These are phyloP conservation scores for Yamadazyma atmosphaerica DNA, from an alignment of 1,139 yeast genomes.

Conservation along the genomic window DNA sequence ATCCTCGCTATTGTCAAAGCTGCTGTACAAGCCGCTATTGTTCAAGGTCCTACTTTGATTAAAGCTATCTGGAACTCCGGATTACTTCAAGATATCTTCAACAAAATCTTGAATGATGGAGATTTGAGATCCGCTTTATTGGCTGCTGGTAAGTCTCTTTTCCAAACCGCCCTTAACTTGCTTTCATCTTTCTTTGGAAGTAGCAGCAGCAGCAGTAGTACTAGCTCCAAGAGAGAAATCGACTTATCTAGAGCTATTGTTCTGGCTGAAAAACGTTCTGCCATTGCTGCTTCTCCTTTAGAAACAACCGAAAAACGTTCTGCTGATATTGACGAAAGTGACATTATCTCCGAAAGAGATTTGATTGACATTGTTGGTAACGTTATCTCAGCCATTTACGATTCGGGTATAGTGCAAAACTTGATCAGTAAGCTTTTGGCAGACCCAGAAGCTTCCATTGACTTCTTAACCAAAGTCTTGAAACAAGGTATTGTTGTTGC, in stretches of 20 bases:
- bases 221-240: conserved; percentile 16
- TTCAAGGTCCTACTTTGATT: conserved; percentile 45
- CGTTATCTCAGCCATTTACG: conserved; percentile 30
- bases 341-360: conserved; percentile 41
- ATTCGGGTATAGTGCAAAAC: conserved; percentile 36
- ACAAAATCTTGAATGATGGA: conserved; percentile 32
- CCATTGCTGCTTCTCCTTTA: conserved; percentile 3
- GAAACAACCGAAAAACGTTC: conserved; percentile 9
- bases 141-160: conserved; percentile 34
- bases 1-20: conserved; percentile 30
- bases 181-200: conserved; percentile 24
- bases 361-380: conserved; percentile 26
- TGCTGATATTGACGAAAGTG: conserved; percentile 14
- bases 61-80: conserved; percentile 48
- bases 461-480: conserved; percentile 35
- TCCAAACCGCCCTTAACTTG: conserved; percentile 35
- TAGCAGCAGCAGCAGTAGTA: conserved; percentile 17
- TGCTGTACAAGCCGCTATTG: conserved; percentile 36
- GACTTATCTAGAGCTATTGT: conserved; percentile 16
- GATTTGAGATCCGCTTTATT: conserved; percentile 38
- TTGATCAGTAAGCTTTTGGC: conserved; percentile 36
- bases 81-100: conserved; percentile 36
- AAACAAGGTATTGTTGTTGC: conserved; percentile 35
- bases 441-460: conserved; percentile 38
- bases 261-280: conserved; percentile 12